Evolutionary conservation across 2,329 filamentous ascomycete genomes (phyloP).

Genomic region (Colletotrichum melonis): DNA sequence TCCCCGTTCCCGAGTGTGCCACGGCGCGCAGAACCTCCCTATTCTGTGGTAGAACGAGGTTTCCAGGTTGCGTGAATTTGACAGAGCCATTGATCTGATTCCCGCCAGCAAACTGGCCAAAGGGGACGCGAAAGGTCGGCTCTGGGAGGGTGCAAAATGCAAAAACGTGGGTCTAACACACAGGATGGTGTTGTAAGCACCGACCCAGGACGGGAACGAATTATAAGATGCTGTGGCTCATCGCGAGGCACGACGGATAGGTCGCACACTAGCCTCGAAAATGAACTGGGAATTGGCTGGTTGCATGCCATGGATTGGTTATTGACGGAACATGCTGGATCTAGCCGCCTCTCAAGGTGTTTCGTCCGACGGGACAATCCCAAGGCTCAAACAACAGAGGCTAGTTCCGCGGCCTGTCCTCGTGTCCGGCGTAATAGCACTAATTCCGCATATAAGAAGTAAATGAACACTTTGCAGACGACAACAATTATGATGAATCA

Average conservation of each 20-base stretch:
- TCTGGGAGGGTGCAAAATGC: slow-evolving; percentile 2
- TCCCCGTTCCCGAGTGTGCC: background rate
- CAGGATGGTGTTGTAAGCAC: slow-evolving; percentile 12
- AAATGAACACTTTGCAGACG: background rate
- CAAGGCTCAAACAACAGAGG: background rate
- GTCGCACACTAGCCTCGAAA: slow-evolving; percentile 17
- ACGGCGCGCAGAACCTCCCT: background rate
- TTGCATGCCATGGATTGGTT: slow-evolving; percentile 11
- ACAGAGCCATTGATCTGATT: slow-evolving; percentile 4
- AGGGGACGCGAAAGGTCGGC: background rate
- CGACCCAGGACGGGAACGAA: slow-evolving; percentile 11
- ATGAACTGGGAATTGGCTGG: background rate
- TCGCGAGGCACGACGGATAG: background rate
- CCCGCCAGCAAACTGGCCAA: background rate
- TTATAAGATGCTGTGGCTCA: slow-evolving; percentile 22
- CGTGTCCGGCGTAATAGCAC: slow-evolving; percentile 13
- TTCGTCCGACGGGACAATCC: background rate
- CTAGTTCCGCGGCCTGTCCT: slow-evolving; percentile 9
- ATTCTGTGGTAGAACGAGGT: background rate
- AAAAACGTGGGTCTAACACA: slow-evolving; percentile 16
- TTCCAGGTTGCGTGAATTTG: background rate
- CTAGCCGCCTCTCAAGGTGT: background rate
- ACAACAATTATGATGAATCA: slow-evolving; percentile 6
- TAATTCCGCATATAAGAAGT: background rate
- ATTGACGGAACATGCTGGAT: slow-evolving; percentile 2